Conservation (phyloP, 2,329 filamentous ascomycete species). For the Juglanconis sp. region DNA sequence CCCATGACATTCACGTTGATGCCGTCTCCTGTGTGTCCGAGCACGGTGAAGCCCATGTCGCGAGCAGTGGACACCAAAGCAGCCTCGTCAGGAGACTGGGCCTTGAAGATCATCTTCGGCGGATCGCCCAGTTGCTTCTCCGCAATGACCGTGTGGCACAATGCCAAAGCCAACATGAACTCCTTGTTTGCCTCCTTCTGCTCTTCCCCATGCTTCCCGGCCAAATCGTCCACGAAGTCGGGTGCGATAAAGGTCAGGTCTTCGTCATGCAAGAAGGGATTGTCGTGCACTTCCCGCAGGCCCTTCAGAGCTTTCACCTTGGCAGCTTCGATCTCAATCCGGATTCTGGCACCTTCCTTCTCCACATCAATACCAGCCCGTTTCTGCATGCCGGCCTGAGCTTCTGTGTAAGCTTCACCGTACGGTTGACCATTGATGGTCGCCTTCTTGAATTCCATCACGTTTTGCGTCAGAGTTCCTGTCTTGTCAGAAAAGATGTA, state of each 20-base stretch:
- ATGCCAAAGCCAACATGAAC: constrained; percentile 90
- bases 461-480: constrained; percentile 84
- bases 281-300: constrained; percentile 76
- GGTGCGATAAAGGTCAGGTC: constrained; percentile 89
- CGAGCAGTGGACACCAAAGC: constrained; percentile 90
- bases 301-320: constrained; percentile 69
- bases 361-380: constrained; percentile 84
- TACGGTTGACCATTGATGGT: constrained; percentile 96
- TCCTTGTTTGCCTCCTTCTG: constrained; percentile 77
- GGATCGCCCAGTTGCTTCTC: constrained; percentile 87
- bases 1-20: constrained; percentile 86
- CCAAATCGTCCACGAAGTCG: constrained; percentile 80
- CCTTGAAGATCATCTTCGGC: constrained; percentile 90
- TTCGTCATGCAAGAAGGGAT: constrained; percentile 87
- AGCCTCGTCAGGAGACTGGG: constrained; percentile 94
- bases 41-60: constrained; percentile 91
- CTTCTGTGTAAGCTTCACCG: constrained; percentile 96
- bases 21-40: constrained; percentile 75
- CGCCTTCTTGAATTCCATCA: constrained; percentile 99
- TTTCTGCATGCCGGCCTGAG: constrained; percentile 93
- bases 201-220: constrained; percentile 70
- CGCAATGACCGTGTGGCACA: constrained; percentile 96
- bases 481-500: constrained; percentile 99
- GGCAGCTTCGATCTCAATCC: constrained; percentile 74
- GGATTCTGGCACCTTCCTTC: constrained; percentile 69